Evolutionary conservation across 83 land plant genomes (phyloP), one percentile per base, ranked within the genome.

Genomic region (Thuja plicata): DNA sequence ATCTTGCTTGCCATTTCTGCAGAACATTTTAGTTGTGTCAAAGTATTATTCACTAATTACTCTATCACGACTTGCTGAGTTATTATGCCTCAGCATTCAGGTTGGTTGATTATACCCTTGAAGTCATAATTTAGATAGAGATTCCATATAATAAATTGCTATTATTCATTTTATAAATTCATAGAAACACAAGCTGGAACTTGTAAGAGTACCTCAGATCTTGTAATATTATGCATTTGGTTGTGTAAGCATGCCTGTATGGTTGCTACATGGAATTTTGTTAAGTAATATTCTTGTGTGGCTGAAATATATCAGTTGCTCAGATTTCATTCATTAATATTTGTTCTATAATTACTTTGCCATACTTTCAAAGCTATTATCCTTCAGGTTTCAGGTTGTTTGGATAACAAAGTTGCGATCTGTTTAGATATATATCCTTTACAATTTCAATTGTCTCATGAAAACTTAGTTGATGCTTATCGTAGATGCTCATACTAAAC

Each of bases 1-100:
- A 54, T 66, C 60, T 41, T n/a, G 24, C 30, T 87, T 70, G 60
- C 34, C 48, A 50, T 84, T 62, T 73, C 40, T 92, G 87, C 97
- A 98, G 99, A 98, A 98, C 88, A 98, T 98, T 79, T 91, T 98
- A 93, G 99, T 98, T 34, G 94, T 98, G 15, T 97, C 99, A 43
- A 98, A 98, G 86, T 98, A 98, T 73, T 98, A 98, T 92, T 93
- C 99, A 11, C 91, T 97, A 89, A 96, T 98, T 79, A 95, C 95
- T 12, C 89, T 98, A 92, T 92, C 91, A 94, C 94, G 99, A 89
- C 95, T 98, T 55, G 92, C 99, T 48, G 96, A 98, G 74, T 92
- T 98, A 54, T 86, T 97, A 91, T 94, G 99, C 88, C 96, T 98
- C 35, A 93, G 93, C 60, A 70, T 94, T 35, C 96, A 97, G 99